phyloP scores from a whole-genome alignment of 345 rosid genomes.

The Populus deltoides region DNA sequence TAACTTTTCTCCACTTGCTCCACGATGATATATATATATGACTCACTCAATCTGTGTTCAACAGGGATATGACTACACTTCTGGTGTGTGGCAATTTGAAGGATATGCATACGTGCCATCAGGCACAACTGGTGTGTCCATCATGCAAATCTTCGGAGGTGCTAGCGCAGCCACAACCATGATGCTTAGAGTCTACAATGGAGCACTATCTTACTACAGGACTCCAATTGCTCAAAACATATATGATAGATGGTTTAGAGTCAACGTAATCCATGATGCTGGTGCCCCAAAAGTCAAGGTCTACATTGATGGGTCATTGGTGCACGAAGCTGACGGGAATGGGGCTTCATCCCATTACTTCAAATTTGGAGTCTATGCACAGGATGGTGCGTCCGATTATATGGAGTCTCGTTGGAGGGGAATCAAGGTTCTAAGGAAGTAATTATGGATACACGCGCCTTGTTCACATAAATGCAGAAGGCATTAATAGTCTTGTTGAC shows the following conservation, averaged over 20 bases:
- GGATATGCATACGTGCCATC: conserved; percentile 36
- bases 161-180: conserved; percentile 23
- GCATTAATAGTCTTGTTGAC: no score
- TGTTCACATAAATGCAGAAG: no score
- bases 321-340: conserved; percentile 11
- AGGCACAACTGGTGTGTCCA: conserved; percentile 33
- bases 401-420: conserved; percentile 37
- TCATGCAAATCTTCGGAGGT: conserved; percentile 40
- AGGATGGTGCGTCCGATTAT: conserved; percentile 5
- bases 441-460: no score
- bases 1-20: no score
- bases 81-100: conserved; percentile 43
- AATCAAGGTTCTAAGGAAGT: conserved; percentile 9
- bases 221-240: conserved; percentile 14
- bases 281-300: conserved; percentile 14
- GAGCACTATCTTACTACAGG: conserved; percentile 27
- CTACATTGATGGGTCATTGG: conserved; percentile 8
- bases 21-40: no score
- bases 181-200: conserved; percentile 38
- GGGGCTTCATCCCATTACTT: conserved; percentile 26
- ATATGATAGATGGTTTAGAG: conserved; percentile 26
- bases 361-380: conserved; percentile 30
- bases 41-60: not conserved
- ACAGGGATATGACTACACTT: conserved; percentile 37
- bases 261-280: conserved; percentile 30